Base-by-base conservation (phyloP, 2,329 filamentous ascomycete species). In the Colletotrichum tamarilloi region DNA sequence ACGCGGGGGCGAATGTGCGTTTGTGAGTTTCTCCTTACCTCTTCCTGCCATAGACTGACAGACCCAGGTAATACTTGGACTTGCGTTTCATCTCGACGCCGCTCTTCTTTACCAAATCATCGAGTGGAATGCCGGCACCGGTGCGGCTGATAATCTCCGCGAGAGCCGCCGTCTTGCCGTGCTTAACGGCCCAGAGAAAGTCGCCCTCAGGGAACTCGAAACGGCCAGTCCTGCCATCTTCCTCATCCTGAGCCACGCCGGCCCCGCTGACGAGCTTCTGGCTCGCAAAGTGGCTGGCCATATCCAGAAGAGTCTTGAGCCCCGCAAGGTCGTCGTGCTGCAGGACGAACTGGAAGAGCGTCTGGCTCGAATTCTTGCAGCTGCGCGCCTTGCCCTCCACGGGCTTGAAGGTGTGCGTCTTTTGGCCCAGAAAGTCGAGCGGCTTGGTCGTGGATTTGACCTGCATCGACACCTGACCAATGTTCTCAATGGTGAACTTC, bases 21-120 rank as follows among this genome's bases (percentile, higher is more conserved):
- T 38, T 38, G 14, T 2, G 16, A 8, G 2, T 42, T 71, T 30
- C 69, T 28, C 68, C 77, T 35, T 80, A 85, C 85, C 84, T 84
- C 78, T 95, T 95, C 80, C 90, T 91, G 2, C 94, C 94, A 75
- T 93, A 91, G 1, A 97, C 92, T 1, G 90, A 92, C 35, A 96
- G 81, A 0, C 94, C 94, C 80, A 94, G 92, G 78, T 97, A 97
- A 80, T 90, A 94, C 22, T 88, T 88, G 1, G 93, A 90, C 80
- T 92, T 93, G 75, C 89, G 85, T 66, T 89, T 86, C 62, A 92
- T 80, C 77, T 92, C 87, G 1, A 92, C 81, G 3, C 93, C 93
- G 68, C 87, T 92, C 69, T 88, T 89, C 81, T 92, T 89, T 56
- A 93, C 88, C 6, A 97, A 82, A 22, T 89, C 84, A 60, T 93